A percentile compares a stretch with the other conserved stretches of the same genome.
Evolutionary conservation across 2,329 filamentous ascomycete species (phyloP).

Genomic region (Colletotrichum nymphaeae): DNA sequence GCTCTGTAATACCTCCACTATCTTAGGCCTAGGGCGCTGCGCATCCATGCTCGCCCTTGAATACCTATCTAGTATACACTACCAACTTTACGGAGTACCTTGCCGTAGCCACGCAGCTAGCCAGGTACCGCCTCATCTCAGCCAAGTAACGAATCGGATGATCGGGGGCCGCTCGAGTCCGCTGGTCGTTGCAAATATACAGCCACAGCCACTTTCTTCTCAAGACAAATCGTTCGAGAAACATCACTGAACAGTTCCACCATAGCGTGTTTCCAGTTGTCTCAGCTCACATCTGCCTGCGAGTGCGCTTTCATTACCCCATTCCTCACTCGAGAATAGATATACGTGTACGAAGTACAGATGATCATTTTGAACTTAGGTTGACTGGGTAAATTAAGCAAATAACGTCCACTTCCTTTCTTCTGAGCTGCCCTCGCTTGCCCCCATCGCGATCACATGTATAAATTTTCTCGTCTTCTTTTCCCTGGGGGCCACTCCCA

Average conservation of each 20-base stretch:
- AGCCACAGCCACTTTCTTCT: neutral
- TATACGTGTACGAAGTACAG: neutral
- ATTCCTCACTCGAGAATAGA: neutral
- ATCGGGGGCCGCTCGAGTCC: conserved; percentile 2
- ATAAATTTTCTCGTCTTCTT: neutral
- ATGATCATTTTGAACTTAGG: neutral
- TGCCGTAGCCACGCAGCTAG: neutral
- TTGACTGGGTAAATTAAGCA: neutral
- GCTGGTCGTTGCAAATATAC: neutral
- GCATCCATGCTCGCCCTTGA: neutral
- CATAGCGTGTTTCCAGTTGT: neutral
- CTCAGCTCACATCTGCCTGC: neutral
- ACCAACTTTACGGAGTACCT: neutral
- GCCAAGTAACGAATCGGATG: neutral
- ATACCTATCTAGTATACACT: too few relatives aligned
- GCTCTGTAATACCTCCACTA: neutral
- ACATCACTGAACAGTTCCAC: neutral
- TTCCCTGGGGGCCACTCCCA: too few relatives aligned
- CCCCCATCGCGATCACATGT: neutral
- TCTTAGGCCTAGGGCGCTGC: neutral
- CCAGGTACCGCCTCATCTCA: neutral
- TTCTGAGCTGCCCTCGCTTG: neutral
- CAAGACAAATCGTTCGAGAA: conserved; percentile 14
- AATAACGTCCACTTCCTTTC: neutral
- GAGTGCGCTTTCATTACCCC: neutral